Base-by-base conservation (phyloP, 306 rosid genomes). In the Medicago arabica region DNA sequence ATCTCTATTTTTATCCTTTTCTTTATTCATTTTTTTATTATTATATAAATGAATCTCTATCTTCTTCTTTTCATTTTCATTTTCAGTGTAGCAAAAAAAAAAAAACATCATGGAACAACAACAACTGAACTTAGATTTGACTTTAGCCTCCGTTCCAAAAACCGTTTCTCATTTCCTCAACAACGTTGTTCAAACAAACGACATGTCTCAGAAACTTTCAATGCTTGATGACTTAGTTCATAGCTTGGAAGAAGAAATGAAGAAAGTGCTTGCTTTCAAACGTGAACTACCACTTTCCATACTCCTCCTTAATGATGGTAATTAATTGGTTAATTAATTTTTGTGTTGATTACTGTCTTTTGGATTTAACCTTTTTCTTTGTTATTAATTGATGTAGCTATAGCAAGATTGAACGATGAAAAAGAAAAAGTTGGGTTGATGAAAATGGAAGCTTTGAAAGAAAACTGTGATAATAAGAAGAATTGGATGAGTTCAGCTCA, bases 231-330 rank as follows among this genome's bases (percentile, higher is more conserved):
- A 67, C 36, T 87, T 74, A 18, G 71, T 80, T 15, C 49, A 54
- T 2, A 83, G 93, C 74, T 78, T 93, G 82, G 94, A 89, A 49
- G 93, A 85, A 7, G 98, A 93, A 71, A 72, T 80, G 87, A 83
- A 55, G 1, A 93, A 93, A 60, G 88, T 91, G 14, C 89, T 87
- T 6, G 96, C 88, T 19, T 93, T 93, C 64, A 91, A 93, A 78
- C 88, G 96, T 9, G 96, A 93, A 85, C 98, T 93, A 79, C 98
- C 98, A 41, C 90, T 89, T 17, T 91, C 85, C 77, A 77, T 86
- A 85, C 75, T 88, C 75, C 88, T 93, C 36, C 79, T 93, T 5
- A 85, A 79, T 46, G 92, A 93, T 53, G 96, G 98, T 93, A 67
- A 13, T 79, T 79, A 2, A 9, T 17, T 53, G n/a, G n/a, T n/a